These are phyloP conservation scores for Ustilago loliicola DNA, from an alignment of 1,284 basidiomycete genomes.

Conservation along the genomic window DNA sequence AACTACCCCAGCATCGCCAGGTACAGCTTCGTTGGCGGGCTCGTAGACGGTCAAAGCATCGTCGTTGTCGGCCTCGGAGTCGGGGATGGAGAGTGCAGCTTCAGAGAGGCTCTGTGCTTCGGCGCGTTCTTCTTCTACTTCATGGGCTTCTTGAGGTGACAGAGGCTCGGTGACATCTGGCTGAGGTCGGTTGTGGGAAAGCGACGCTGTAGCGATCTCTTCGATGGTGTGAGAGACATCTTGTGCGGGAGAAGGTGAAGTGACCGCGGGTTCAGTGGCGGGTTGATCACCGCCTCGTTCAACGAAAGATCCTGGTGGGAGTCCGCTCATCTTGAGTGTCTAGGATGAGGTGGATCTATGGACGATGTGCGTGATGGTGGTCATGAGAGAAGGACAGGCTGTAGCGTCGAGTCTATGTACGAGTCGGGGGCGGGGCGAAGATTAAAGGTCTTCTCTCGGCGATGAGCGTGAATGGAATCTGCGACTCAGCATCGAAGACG, in stretches of 20 bases:
- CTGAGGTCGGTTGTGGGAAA: not conserved
- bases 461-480: conserved; percentile 31
- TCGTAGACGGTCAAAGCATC: conserved; percentile 24
- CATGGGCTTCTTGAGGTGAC: conserved; percentile 21
- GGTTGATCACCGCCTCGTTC: conserved; percentile 2
- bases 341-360: not conserved
- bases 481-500: conserved; percentile 1
- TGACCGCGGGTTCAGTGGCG: not conserved
- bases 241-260: not conserved
- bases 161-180: not conserved
- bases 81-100: conserved; percentile 56
- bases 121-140: conserved; percentile 36
- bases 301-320: conserved; percentile 32
- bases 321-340: conserved; percentile 27
- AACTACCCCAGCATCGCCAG: conserved; percentile 32
- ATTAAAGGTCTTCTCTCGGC: conserved; percentile 7
- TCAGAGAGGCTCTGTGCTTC: conserved; percentile 50
- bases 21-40: conserved; percentile 23
- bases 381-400: not conserved
- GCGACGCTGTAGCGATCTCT: not conserved
- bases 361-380: conserved; percentile 2
- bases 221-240: not conserved
- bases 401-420: not conserved
- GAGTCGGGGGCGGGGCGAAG: not conserved
- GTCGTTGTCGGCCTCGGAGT: conserved; percentile 38